Evolutionary conservation across 2,329 filamentous ascomycete species (phyloP).

Genomic region (Epichloe hybrida): DNA sequence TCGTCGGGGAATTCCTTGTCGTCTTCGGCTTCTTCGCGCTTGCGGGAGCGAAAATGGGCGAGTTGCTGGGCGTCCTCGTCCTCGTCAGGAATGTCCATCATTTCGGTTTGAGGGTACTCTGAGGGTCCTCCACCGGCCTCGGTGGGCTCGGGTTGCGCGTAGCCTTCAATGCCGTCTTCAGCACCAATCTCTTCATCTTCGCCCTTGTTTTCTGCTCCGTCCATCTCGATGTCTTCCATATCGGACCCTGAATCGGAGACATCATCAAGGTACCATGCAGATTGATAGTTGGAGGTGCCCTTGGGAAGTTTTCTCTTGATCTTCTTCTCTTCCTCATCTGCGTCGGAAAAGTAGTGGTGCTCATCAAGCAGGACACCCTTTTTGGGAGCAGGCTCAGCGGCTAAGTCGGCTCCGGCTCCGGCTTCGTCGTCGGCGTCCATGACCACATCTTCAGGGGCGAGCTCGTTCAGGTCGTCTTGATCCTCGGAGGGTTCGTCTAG

Average conservation of each 20-base stretch:
- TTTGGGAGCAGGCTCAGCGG: constrained; percentile 32
- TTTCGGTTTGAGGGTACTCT: constrained; percentile 87
- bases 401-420: constrained; percentile 20
- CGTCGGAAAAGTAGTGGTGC: constrained; percentile 95
- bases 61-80: constrained; percentile 66
- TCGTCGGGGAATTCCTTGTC: constrained; percentile 96
- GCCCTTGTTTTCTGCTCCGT: constrained; percentile 38
- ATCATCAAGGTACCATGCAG: constrained; percentile 80
- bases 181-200: constrained; percentile 49
- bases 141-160: constrained; percentile 52
- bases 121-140: constrained; percentile 65
- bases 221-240: constrained; percentile 50
- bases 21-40: constrained; percentile 69
- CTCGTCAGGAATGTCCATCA: constrained; percentile 77
- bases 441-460: constrained; percentile 73
- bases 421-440: constrained; percentile 51
- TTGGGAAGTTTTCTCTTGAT: constrained; percentile 66
- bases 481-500: constrained; percentile 65
- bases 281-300: constrained; percentile 87
- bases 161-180: constrained; percentile 70
- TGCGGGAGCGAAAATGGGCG: constrained; percentile 64
- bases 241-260: constrained; percentile 80
- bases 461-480: constrained; percentile 66
- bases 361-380: constrained; percentile 92
- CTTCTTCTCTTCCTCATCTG: constrained; percentile 40